Base-by-base conservation (phyloP, 2,329 filamentous ascomycete species). In the Trichoderma gracile region DNA sequence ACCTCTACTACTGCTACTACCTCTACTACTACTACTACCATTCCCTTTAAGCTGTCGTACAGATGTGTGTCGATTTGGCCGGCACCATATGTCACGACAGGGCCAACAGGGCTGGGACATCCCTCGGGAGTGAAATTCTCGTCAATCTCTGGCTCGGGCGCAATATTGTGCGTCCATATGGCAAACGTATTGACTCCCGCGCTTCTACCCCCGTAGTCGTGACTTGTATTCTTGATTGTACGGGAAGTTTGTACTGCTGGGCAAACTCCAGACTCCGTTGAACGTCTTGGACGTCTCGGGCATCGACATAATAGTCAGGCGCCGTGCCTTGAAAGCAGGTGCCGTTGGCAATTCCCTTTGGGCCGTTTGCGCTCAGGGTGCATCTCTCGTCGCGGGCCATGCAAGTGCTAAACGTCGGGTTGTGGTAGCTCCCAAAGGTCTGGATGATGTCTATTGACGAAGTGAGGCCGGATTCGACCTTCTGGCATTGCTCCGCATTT, bases 151-250 rank as follows among this genome's bases (percentile, higher is more conserved):
- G 45, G 45, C 7, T 55, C 64, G 8, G 64, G 58, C 9, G 45
- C 50, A 3, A 65, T 57, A 19, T 65, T 63, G n/a, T 65, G 59
- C 1, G 64, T 65, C 64, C 64, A 65, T 2, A 65, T 52, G 14
- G 64, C 64, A 63, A 65, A 52, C 0, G 64, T 56, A 21, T 63
- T 57, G 23, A 52, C 50, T 6, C 58, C 58, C 10, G 64, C 42
- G 43, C 64, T 65, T 45, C 64, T 47, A 3, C 64, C 64, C 52
- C 53, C 63, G 45, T 65, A 65, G 52, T 65, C 64, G 21, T 65
- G 64, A 14, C 58, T 58, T 21, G 64, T 65, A 27, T 65, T 63
- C 64, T 65, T 63, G 50, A 65, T 33, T 1, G 59, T 63, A 15
- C 25, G 14, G 64, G 64, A 30, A 65, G 40, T n/a, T 47, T 52